A percentile compares a stretch with the other conserved stretches of the same genome.
These are phyloP conservation scores for Ilyonectria sp. DNA, from an alignment of 2,329 filamentous ascomycete genomes.

Conservation along the genomic window DNA sequence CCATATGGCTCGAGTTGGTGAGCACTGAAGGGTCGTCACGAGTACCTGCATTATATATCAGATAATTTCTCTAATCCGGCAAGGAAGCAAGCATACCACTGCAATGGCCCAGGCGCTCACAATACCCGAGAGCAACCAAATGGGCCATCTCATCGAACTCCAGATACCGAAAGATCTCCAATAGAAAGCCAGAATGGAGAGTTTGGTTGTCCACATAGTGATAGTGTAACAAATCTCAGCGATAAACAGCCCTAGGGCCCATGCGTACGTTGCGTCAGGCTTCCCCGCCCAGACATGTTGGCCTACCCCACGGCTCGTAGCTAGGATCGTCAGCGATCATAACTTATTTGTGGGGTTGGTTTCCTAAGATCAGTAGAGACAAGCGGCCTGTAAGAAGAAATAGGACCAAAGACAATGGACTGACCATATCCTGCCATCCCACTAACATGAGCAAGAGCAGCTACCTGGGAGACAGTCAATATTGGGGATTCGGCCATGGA, in stretches of 20 bases:
- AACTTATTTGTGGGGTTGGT: too few relatives aligned
- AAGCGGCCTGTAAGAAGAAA: neutral
- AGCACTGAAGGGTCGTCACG: slow-evolving; percentile 9
- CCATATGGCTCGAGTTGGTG: slow-evolving; percentile 9
- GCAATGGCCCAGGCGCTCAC: slow-evolving; percentile 39
- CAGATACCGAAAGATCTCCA: slow-evolving; percentile 45
- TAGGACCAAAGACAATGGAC: neutral
- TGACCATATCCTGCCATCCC: slow-evolving; percentile 12
- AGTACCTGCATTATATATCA: neutral
- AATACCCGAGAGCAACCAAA: slow-evolving; percentile 34
- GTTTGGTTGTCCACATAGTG: slow-evolving; percentile 39
- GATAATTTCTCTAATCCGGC: too few relatives aligned
- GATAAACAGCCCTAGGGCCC: slow-evolving; percentile 42
- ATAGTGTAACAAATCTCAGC: slow-evolving; percentile 41
- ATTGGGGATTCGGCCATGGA: too few relatives aligned
- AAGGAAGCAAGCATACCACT: slow-evolving; percentile 32
- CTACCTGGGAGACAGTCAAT: too few relatives aligned
- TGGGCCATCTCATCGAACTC: slow-evolving; percentile 37
- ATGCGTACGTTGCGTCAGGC: slow-evolving; percentile 37
- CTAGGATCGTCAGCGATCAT: slow-evolving; percentile 21
- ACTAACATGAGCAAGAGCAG: too few relatives aligned
- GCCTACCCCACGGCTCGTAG: slow-evolving; percentile 39
- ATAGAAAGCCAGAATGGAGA: slow-evolving; percentile 46
- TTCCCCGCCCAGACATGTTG: slow-evolving; percentile 44
- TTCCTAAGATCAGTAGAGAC: too few relatives aligned